Evolutionary conservation across 2,329 filamentous ascomycete genomes (phyloP), one percentile per base, ranked within the genome.

Genomic region (Fusarium verticillioides): DNA sequence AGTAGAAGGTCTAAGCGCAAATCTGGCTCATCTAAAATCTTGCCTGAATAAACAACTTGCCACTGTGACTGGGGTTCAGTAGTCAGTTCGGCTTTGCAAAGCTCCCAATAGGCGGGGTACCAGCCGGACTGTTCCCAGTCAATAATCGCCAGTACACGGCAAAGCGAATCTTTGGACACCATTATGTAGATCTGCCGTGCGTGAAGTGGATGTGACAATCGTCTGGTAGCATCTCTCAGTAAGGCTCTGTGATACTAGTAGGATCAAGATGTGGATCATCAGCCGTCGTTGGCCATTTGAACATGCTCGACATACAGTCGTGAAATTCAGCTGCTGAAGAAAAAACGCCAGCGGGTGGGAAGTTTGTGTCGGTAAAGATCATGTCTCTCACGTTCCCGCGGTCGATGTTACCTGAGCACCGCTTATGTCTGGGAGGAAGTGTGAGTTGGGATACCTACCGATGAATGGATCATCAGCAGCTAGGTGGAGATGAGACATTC

Each of bases 171-270:
- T 28, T 53, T 10, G 3, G 59, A 60, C 7, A 76, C 72, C 43
- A 72, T 47, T 16, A 72, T 69, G 30, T 74, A 76, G 52, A 43
- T 75, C 74, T 4, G 56, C 64, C 64, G 21, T 75, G 72, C 1
- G 70, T 72, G 23, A 72, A 75, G 8, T 58, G 43, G 9, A 68
- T 43, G 5, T 12, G 13, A n/a, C 47, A 39, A 30, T 63, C 49
- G 28, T 67, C 62, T 7, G 43, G 43, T 7, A 62, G 4, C 23
- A 60, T 44, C 26, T 54, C 9, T 36, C 65, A 53, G 19, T 50
- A 65, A 26, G 60, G 60, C 9, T 74, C 61, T 15, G 44, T 60
- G 18, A 73, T 54, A 7, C 53, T 21, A 4, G 49, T 21, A 36
- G 37, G 42, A 12, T 32, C 36, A 40, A 52, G 28, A 16, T 42